phyloP scores from a whole-genome alignment of 2,329 filamentous ascomycete genomes.

The Aureobasidium sp. region DNA sequence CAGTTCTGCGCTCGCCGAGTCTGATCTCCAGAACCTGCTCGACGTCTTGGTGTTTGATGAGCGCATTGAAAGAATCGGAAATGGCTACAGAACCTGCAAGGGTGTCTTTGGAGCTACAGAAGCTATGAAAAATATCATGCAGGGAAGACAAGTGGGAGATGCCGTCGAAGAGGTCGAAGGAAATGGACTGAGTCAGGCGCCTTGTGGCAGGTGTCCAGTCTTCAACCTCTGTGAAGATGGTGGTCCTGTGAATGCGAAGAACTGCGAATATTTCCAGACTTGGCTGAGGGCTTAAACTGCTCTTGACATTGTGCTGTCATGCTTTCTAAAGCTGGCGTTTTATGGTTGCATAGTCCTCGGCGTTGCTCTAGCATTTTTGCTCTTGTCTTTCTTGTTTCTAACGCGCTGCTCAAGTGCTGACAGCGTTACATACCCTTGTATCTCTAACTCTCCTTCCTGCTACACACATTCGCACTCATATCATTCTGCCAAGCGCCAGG shows the following conservation, averaged over 20 bases:
- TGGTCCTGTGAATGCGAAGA: slow-evolving; percentile 80
- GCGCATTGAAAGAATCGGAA: slow-evolving; percentile 59
- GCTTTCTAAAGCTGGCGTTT: not conserved
- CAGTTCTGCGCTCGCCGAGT: slow-evolving; percentile 46
- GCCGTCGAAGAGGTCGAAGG: slow-evolving; percentile 40
- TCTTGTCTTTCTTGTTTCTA: not conserved
- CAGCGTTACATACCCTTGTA: not conserved
- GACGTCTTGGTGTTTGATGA: slow-evolving; percentile 87
- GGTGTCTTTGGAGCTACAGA: slow-evolving; percentile 24
- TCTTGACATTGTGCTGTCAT: not conserved
- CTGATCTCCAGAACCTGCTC: slow-evolving; percentile 76
- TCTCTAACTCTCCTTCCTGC: not conserved
- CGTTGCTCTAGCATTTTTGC: not conserved
- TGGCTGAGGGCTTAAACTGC: slow-evolving; percentile 54
- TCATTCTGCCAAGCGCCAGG: not conserved
- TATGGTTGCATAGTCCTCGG: not conserved
- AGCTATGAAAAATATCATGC: slow-evolving; percentile 16
- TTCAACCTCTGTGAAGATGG: slow-evolving; percentile 89
- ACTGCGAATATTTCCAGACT: slow-evolving; percentile 82
- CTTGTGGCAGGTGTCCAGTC: slow-evolving; percentile 86
- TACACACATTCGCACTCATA: not conserved
- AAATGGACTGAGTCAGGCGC: slow-evolving; percentile 80
- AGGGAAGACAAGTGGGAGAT: slow-evolving; percentile 21
- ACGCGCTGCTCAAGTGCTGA: slow-evolving; percentile 17
- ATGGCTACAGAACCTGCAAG: slow-evolving; percentile 43